Percentiles rank a stretch among this genome's conserved stretches.
phyloP scores from a whole-genome alignment of 345 rosid species.

The Acer saccharum region DNA sequence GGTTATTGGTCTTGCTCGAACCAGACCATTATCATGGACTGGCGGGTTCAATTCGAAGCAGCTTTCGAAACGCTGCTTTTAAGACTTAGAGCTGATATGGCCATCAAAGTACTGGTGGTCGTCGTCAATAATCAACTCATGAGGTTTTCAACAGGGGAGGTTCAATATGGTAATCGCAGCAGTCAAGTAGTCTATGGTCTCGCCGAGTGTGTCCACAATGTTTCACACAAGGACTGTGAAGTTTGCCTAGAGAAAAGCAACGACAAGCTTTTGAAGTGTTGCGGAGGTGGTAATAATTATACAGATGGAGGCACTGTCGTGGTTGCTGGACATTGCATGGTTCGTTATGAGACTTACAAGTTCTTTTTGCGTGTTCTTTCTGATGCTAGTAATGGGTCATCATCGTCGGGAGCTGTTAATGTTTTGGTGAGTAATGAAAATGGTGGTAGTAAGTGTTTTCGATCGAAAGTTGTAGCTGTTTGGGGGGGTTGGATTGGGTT shows the following conservation, averaged over 20 bases:
- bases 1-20: neutral
- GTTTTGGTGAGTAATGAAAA: neutral
- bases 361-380: neutral
- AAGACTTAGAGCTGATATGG: slow-evolving; percentile 6
- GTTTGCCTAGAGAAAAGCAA: neutral
- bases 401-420: neutral
- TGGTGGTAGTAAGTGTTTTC: neutral
- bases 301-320: neutral
- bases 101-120: neutral
- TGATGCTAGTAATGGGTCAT: no score
- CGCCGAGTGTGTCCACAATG: neutral
- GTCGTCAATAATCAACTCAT: neutral
- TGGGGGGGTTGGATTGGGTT: slow-evolving; percentile 12
- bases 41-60: no score
- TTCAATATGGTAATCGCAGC: neutral
- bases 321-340: neutral
- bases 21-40: neutral
- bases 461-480: neutral
- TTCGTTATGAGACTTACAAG: slow-evolving; percentile 1
- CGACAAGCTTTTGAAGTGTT: neutral
- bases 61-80: neutral
- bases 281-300: neutral
- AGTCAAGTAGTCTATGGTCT: neutral
- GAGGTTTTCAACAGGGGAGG: neutral
- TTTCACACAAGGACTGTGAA: slow-evolving; percentile 7